phyloP scores from a whole-genome alignment of 2,329 filamentous ascomycete species.

The Trichoderma sp. region DNA sequence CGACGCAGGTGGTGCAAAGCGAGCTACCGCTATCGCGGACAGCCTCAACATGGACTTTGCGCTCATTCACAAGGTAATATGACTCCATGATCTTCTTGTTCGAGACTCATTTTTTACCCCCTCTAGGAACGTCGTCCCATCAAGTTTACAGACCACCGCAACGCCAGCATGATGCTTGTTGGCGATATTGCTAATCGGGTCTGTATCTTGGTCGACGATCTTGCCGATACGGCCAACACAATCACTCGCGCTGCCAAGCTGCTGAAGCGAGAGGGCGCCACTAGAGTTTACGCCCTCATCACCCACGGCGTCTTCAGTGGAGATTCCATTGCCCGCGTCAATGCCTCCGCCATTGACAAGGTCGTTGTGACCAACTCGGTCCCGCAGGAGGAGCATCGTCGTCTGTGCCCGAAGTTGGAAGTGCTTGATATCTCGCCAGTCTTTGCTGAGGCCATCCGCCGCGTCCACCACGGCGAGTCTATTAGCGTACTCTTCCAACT shows the following conservation, averaged over 20 bases:
- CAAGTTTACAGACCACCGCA: slow-evolving; percentile 82
- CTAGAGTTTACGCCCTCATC: slow-evolving; percentile 83
- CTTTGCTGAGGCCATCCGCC: slow-evolving; percentile 91
- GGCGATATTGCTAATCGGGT: slow-evolving; percentile 78
- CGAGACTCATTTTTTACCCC: slow-evolving; percentile 40
- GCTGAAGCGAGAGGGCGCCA: slow-evolving; percentile 94
- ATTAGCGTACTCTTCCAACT: slow-evolving; percentile 83
- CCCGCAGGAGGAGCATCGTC: slow-evolving; percentile 77
- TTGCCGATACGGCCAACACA: slow-evolving; percentile 94
- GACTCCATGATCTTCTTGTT: slow-evolving; percentile 34
- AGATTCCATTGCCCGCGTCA: slow-evolving; percentile 91
- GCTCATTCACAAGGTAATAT: slow-evolving; percentile 83
- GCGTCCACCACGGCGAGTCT: slow-evolving; percentile 95
- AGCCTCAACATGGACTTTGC: slow-evolving; percentile 92
- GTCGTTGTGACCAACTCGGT: slow-evolving; percentile 95
- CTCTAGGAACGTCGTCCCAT: slow-evolving; percentile 80
- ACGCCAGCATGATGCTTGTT: slow-evolving; percentile 93
- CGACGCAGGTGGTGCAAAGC: slow-evolving; percentile 93
- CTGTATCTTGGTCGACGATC: slow-evolving; percentile 89
- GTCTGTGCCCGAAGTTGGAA: slow-evolving; percentile 81
- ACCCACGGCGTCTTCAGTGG: slow-evolving; percentile 95
- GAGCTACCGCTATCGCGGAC: slow-evolving; percentile 92
- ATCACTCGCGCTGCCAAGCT: slow-evolving; percentile 95
- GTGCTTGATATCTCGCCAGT: slow-evolving; percentile 85
- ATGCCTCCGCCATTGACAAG: slow-evolving; percentile 87